Percentiles rank a stretch among this genome's conserved stretches.
Evolutionary conservation across 257 asterid genomes (phyloP).

Genomic region (Nicotiana undulata): DNA sequence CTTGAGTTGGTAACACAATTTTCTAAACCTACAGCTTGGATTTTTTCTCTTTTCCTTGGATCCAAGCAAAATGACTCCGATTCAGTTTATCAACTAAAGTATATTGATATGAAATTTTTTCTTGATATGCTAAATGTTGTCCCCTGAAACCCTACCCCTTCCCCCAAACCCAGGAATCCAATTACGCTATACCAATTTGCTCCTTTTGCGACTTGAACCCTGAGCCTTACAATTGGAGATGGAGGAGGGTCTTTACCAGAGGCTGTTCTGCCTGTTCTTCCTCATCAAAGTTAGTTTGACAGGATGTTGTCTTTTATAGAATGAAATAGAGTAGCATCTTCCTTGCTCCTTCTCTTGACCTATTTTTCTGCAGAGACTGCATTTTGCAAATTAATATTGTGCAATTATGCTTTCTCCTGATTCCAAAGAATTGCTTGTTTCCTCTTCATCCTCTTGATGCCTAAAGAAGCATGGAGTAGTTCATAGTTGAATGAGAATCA

Average conservation of each 20-base stretch:
- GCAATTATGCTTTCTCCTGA: not conserved
- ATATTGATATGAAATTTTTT: not conserved
- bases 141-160: no score
- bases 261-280: not conserved
- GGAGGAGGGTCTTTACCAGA: not conserved
- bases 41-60: not conserved
- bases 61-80: not conserved
- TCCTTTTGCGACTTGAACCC: not conserved
- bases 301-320: not conserved
- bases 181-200: not conserved
- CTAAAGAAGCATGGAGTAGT: not conserved
- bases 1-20: not conserved
- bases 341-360: not conserved
- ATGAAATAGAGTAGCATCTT: not conserved
- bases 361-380: not conserved
- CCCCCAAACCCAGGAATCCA: not conserved
- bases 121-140: not conserved
- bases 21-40: not conserved
- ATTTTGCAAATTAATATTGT: not conserved
- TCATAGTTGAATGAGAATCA: not conserved
- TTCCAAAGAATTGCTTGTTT: not conserved
- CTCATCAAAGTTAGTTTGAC: not conserved
- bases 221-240: not conserved
- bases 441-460: not conserved
- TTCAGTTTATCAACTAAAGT: not conserved